These are phyloP conservation scores for Echinosphaeria canescens DNA, from an alignment of 2,329 filamentous ascomycete species.

Conservation along the genomic window DNA sequence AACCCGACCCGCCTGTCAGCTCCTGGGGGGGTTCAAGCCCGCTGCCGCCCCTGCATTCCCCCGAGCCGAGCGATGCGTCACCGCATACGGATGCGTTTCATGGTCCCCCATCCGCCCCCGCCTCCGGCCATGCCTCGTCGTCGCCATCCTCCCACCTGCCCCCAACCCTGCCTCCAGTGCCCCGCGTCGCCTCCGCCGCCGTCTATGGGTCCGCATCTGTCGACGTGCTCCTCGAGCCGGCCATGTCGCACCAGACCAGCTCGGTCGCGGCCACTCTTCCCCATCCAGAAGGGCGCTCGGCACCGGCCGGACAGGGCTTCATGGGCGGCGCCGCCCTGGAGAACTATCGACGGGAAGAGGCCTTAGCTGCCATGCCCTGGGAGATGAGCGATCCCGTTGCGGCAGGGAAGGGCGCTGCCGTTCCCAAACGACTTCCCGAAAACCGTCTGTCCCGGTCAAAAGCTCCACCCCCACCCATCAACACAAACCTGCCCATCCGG, in stretches of 20 bases:
- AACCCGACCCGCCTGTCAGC: slow-evolving; percentile 7
- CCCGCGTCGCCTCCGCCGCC: no score
- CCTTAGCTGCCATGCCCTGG: no score
- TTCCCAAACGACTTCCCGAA: no score
- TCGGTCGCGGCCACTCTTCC: no score
- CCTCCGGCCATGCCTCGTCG: slow-evolving; percentile 6
- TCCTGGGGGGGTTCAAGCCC: slow-evolving; percentile 6
- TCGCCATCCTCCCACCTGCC: neutral
- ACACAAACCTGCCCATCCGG: slow-evolving; percentile 11
- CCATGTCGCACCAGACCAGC: no score
- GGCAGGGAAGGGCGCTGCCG: no score
- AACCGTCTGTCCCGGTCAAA: slow-evolving; percentile 7
- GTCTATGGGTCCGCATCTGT: no score
- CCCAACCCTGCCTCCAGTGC: no score
- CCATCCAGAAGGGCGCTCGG: no score
- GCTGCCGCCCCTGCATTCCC: neutral
- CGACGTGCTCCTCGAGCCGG: no score
- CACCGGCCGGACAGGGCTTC: no score
- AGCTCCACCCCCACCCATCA: slow-evolving; percentile 14
- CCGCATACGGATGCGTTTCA: slow-evolving; percentile 6
- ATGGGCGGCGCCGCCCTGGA: slow-evolving; percentile 30
- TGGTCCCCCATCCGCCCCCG: slow-evolving; percentile 3
- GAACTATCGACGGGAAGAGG: slow-evolving; percentile 25
- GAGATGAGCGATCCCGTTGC: no score
- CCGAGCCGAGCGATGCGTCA: slow-evolving; percentile 3